phyloP scores from a whole-genome alignment of 306 rosid species.

The Medicago ruthenica region DNA sequence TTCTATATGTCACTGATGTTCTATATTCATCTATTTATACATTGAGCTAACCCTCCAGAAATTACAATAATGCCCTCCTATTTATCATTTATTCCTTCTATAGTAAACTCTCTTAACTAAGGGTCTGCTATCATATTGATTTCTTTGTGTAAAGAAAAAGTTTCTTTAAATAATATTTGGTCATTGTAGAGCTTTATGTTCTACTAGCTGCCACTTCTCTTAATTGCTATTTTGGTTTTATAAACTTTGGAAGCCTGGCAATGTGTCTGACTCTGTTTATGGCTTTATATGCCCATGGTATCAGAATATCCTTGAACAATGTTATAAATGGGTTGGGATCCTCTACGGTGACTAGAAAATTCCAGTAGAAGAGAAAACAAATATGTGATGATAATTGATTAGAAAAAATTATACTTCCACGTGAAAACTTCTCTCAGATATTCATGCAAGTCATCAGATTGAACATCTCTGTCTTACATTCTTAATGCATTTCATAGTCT shows the following conservation, averaged over 20 bases:
- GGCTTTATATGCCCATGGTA: background rate
- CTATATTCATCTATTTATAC: too few relatives aligned
- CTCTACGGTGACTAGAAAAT: too few relatives aligned
- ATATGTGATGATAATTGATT: background rate
- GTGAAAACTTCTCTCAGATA: background rate
- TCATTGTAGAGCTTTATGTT: slow-evolving; percentile 1
- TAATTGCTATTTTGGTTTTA: background rate
- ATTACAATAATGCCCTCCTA: too few relatives aligned
- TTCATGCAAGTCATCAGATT: too few relatives aligned
- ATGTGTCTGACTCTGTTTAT: background rate
- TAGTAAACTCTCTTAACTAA: too few relatives aligned
- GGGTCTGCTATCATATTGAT: too few relatives aligned
- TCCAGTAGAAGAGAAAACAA: too few relatives aligned
- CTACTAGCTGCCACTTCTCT: slow-evolving; percentile 5
- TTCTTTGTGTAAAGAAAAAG: background rate
- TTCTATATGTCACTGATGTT: too few relatives aligned
- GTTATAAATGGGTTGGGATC: too few relatives aligned
- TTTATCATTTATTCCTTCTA: too few relatives aligned
- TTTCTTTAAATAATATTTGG: slow-evolving; percentile 10
- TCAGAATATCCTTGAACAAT: background rate
- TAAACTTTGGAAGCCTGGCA: slow-evolving; percentile 8
- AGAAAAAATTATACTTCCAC: background rate
- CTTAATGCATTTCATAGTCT: background rate
- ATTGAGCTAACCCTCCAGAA: too few relatives aligned
- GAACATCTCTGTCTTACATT: background rate